Conservation (phyloP, 371 early-diverging fungal genomes). For the Rhizopus stolonifer region DNA sequence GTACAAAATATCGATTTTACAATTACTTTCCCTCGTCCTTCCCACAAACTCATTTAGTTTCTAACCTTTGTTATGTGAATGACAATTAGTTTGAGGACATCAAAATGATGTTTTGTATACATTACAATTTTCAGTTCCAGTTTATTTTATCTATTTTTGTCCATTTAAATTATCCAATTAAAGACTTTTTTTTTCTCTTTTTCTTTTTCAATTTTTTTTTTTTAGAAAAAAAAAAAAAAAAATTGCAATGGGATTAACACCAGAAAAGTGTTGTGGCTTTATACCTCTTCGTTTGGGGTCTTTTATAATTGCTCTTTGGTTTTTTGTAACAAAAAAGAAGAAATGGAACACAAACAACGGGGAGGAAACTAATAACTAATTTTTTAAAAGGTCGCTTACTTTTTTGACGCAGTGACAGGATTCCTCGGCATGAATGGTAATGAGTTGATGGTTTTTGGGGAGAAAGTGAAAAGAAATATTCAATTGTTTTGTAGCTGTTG, state of each 20-base stretch:
- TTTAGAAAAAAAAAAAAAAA: too few species aligned
- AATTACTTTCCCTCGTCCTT: too few species aligned
- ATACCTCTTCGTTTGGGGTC: conserved; percentile 48
- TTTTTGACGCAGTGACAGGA: conserved; percentile 27
- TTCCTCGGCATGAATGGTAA: conserved; percentile 32
- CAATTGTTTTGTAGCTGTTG: conserved; percentile 18
- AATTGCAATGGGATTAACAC: conserved; percentile 46
- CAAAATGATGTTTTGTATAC: neutral
- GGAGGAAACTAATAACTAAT: too few species aligned
- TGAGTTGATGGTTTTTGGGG: neutral
- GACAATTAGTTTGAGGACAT: too few species aligned
- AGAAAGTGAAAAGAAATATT: neutral
- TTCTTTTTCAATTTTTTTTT: too few species aligned
- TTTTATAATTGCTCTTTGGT: conserved; percentile 48
- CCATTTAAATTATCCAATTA: conserved; percentile 9
- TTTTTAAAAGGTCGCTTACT: conserved; percentile 28
- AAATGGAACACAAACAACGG: neutral
- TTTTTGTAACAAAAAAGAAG: conserved; percentile 31
- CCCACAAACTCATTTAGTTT: too few species aligned
- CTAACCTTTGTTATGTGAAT: too few species aligned
- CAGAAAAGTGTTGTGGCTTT: conserved; percentile 51
- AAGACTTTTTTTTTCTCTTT: neutral
- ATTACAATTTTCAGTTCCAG: neutral
- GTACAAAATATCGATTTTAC: too few species aligned
- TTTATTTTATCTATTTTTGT: conserved; percentile 3